Conservation (phyloP, 139 green algal genomes). For the Tetradesmus obliquus region DNA sequence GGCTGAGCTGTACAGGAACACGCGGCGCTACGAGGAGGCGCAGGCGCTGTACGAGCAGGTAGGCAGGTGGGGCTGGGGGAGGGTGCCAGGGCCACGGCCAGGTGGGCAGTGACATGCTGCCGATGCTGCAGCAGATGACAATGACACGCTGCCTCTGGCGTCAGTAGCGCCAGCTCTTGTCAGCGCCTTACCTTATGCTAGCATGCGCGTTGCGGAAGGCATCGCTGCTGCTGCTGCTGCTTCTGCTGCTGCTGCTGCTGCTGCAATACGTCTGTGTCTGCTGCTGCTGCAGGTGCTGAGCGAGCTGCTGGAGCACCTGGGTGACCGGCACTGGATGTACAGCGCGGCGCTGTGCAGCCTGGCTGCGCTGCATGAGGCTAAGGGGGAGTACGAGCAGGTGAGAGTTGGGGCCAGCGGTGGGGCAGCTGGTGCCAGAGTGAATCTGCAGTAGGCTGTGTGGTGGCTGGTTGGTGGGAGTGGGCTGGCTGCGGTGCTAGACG, state of each 20-base stretch:
- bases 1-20: constrained; percentile 81
- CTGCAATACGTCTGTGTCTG: not conserved
- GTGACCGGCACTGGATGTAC: constrained; percentile 69
- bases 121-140: too few relatives aligned
- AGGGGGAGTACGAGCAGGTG: constrained; percentile 44
- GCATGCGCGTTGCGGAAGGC: too few relatives aligned
- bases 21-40: constrained; percentile 61
- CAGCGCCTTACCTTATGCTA: too few relatives aligned
- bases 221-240: too few relatives aligned
- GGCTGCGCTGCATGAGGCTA: constrained; percentile 60
- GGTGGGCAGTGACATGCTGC: too few relatives aligned
- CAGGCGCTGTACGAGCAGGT: constrained; percentile 76
- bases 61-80: not conserved
- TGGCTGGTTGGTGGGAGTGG: not conserved
- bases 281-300: not conserved
- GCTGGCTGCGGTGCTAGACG: not conserved
- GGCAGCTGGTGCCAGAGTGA: not conserved
- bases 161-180: too few relatives aligned
- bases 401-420: not conserved
- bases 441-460: not conserved
- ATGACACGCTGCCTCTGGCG: too few relatives aligned
- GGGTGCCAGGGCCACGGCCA: not conserved
- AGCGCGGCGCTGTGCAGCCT: constrained; percentile 70
- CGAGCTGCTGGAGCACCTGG: constrained; percentile 52
- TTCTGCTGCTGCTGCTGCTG: not conserved